Base-by-base conservation (phyloP, 129 eudicot genomes). In the Flaveria brownii region DNA sequence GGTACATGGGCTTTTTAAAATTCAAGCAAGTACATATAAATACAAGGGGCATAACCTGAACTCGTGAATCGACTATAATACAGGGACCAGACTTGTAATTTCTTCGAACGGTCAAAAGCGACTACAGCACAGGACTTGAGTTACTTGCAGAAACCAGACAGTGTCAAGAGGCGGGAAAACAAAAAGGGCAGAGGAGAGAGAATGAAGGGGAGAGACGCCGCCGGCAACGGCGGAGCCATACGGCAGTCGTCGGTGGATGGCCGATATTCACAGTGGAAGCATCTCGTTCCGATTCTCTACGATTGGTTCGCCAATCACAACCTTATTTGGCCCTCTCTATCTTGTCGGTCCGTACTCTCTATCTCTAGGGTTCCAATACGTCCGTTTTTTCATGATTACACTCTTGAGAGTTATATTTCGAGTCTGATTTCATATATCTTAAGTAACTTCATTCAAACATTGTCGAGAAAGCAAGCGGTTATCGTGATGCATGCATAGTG, bases 281-380 rank as follows among this genome's bases (percentile, higher is more conserved):
- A 91, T 6, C 85, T 89, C 20, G 89, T 92, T 39, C 97, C 97
- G 9, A 86, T 92, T 15, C 92, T 92, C 54, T 92, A 92, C 89
- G 97, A 92, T 60, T 92, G 96, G 97, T 81, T 89, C 18, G 90
- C 96, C 23, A 92, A 92, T 49, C 97, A 92, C 85, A 92, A 92
- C 76, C 97, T 92, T 77, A 77, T 92, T 6, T 92, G 96, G 97
- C 97, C 97, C 39, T 92, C 97, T 16, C 92, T 92, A 55, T 92
- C 97, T 15, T 92, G 96, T 84, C 82, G 96, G 96, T 89, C 25
- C 61, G 73, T 78, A 66, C 70, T 26, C 36, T 30, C 22, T 36
- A 60, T 1, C 13, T 47, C 26, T 57, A 30, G 4, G 33, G 33
- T 28, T 28, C 33, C 33, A 28, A 2, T 28, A 30, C 5, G 5